These are phyloP conservation scores for Saturnispora hagleri DNA, from an alignment of 805 yeast genomes.

Conservation along the genomic window DNA sequence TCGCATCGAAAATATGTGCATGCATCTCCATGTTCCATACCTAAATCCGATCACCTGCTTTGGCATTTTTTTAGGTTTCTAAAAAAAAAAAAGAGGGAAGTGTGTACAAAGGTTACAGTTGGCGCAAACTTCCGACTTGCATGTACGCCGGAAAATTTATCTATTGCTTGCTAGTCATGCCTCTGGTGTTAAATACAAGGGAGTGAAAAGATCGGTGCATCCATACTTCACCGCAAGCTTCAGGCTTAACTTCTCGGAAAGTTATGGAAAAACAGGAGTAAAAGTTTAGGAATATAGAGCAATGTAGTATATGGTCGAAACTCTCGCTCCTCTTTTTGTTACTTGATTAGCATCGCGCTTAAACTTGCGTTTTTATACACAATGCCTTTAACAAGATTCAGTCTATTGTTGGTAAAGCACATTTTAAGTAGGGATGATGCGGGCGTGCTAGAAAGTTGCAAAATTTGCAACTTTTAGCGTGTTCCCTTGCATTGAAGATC, in stretches of 20 bases:
- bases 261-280: too few relatives aligned
- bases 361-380: not conserved
- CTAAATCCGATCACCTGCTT: not conserved
- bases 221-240: too few relatives aligned
- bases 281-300: not conserved
- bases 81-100: not conserved
- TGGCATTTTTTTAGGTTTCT: not conserved
- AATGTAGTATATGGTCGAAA: not conserved
- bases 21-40: not conserved
- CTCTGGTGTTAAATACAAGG: too few relatives aligned
- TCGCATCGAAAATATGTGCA: not conserved
- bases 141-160: too few relatives aligned
- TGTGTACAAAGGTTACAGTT: not conserved
- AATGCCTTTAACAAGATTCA: not conserved
- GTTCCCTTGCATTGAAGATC: not conserved
- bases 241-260: too few relatives aligned
- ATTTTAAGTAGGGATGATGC: not conserved
- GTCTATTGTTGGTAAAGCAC: not conserved
- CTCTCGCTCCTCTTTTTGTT: not conserved
- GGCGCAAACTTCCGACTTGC: not conserved
- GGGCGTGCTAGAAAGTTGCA: not conserved
- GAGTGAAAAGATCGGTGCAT: too few relatives aligned
- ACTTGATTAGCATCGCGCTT: not conserved
- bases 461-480: not conserved
- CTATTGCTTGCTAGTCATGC: too few relatives aligned